phyloP scores from a whole-genome alignment of 2,329 filamentous ascomycete species.

The Fusarium bulbicola region DNA sequence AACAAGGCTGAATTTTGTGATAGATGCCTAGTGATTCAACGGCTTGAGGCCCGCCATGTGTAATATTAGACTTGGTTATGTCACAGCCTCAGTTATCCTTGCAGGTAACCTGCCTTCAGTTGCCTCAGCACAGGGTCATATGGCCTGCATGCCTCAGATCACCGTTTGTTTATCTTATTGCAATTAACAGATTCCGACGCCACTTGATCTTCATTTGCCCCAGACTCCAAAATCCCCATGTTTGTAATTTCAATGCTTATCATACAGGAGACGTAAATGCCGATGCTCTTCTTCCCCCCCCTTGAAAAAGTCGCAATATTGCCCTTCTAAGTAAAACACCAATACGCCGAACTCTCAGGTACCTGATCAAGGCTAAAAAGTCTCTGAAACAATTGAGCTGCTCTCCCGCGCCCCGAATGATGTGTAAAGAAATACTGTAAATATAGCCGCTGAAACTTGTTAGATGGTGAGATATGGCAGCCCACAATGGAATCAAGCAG shows the following conservation, averaged over 20 bases:
- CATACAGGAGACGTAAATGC: not conserved
- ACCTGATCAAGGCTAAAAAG: too few species aligned
- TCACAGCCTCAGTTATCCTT: not conserved
- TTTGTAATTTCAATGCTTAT: not conserved
- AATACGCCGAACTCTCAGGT: not conserved
- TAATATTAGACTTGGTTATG: not conserved
- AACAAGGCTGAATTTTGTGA: not conserved
- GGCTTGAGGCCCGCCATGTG: not conserved
- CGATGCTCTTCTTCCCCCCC: not conserved
- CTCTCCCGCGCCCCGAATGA: too few species aligned
- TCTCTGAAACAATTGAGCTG: not conserved
- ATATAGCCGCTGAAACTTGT: too few species aligned
- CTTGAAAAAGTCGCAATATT: too few species aligned
- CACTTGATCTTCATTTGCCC: too few species aligned
- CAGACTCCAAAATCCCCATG: not conserved
- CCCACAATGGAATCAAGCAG: not conserved
- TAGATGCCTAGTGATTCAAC: not conserved
- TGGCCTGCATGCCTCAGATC: not conserved
- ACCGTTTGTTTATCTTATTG: not conserved
- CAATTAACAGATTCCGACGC: too few species aligned
- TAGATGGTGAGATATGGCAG: not conserved
- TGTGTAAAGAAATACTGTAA: too few species aligned
- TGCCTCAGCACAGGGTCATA: not conserved
- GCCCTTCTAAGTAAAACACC: not conserved
- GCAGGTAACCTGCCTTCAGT: not conserved